Percentiles rank a stretch among this genome's conserved stretches.
phyloP scores from a whole-genome alignment of 163 green algal genomes.

The Chlamydomonas reinhardtii region DNA sequence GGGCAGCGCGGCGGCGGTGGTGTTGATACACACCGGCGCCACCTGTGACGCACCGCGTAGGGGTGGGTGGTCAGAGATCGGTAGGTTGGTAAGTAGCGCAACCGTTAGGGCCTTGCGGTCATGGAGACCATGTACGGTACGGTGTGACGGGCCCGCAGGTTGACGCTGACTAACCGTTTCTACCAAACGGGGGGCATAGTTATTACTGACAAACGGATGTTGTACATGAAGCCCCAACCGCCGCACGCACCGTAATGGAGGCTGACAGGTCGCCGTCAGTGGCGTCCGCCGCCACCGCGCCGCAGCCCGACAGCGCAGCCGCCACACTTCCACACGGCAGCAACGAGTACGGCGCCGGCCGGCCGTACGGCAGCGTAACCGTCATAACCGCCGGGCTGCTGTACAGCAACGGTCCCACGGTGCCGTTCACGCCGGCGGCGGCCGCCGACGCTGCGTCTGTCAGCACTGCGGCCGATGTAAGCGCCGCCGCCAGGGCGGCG shows the following conservation, averaged over 20 bases:
- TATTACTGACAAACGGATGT: too few species aligned
- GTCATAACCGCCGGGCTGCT: too few species aligned
- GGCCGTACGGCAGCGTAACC: slow-evolving; percentile 37
- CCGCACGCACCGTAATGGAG: background rate
- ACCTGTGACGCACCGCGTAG: too few species aligned
- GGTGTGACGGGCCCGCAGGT: too few species aligned
- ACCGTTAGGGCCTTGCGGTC: too few species aligned
- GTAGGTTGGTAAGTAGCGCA: too few species aligned
- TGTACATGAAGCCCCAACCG: too few species aligned
- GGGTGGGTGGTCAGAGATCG: too few species aligned
- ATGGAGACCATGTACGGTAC: too few species aligned
- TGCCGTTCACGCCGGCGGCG: background rate
- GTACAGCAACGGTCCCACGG: background rate
- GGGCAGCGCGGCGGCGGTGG: background rate
- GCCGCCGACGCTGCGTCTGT: background rate
- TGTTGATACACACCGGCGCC: slow-evolving; percentile 2
- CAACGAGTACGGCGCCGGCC: slow-evolving; percentile 39
- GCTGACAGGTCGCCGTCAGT: slow-evolving; percentile 32
- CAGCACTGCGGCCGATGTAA: background rate
- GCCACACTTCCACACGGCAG: slow-evolving; percentile 11
- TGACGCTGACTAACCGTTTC: too few species aligned
- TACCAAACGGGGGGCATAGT: too few species aligned
- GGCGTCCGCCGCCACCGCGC: slow-evolving; percentile 11
- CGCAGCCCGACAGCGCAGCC: background rate
- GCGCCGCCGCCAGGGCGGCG: background rate